Evolutionary conservation across 2,329 filamentous ascomycete genomes (phyloP).

Genomic region (Bimuria novae-zelandiae): DNA sequence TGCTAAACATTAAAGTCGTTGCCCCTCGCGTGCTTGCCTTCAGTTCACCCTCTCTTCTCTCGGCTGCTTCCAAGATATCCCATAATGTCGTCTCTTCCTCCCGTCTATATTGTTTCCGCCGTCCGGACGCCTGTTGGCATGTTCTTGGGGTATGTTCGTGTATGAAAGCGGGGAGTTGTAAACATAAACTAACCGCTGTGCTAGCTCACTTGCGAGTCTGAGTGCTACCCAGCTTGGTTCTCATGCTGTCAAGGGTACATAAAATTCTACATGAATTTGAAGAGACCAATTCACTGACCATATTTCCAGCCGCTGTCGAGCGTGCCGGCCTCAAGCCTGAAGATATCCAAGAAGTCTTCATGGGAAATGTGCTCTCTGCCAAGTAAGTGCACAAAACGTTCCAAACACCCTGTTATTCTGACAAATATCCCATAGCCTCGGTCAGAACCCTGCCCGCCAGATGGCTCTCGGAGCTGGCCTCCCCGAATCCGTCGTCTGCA

Average conservation of each 20-base stretch:
- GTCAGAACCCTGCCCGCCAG: conserved; percentile 95
- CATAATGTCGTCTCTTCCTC: conserved; percentile 77
- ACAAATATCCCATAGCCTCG: conserved; percentile 66
- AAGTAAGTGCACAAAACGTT: conserved; percentile 68
- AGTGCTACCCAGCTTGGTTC: conserved; percentile 85
- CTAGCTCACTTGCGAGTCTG: conserved; percentile 84
- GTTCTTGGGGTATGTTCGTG: conserved; percentile 78
- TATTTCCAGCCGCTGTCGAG: conserved; percentile 70
- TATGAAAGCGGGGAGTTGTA: conserved; percentile 23
- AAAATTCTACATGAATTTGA: background rate
- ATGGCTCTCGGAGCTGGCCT: conserved; percentile 90
- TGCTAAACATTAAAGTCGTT: background rate
- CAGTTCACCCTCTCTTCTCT: conserved; percentile 5
- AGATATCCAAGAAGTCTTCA: conserved; percentile 94
- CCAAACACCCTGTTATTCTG: conserved; percentile 5
- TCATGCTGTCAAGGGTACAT: conserved; percentile 86
- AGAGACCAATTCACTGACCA: background rate
- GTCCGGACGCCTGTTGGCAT: conserved; percentile 90
- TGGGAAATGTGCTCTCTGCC: conserved; percentile 96
- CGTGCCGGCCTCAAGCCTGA: conserved; percentile 85
- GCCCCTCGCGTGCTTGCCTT: conserved; percentile 3
- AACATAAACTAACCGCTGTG: conserved; percentile 29
- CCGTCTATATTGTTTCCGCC: conserved; percentile 95
- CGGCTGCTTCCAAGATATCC: conserved; percentile 11
- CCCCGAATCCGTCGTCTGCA: conserved; percentile 76